Base-by-base conservation (phyloP, 2,329 filamentous ascomycete species). In the Colletotrichum melonis region DNA sequence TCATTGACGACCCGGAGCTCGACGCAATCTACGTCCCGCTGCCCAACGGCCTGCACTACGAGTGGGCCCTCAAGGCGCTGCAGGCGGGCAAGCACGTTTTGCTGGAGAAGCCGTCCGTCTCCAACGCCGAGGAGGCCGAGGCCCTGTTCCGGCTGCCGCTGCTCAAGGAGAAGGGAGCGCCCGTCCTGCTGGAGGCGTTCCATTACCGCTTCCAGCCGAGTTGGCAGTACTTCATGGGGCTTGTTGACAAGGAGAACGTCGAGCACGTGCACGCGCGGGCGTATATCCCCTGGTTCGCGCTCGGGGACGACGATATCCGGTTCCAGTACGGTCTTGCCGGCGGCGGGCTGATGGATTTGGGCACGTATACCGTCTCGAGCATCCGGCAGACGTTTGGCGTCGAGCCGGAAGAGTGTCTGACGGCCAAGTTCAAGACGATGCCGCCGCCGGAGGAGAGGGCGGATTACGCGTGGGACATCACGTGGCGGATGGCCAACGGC, bases 71-170 rank as follows among this genome's bases (percentile, higher is more conserved):
- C 19, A 84, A 84, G 65, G 83, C 87, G 3, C 79, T 90, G 26
- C 76, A 79, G 26, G 84, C 84, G 3, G 86, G 86, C 4, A 90
- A 90, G 75, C 88, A 90, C 75, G 88, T 91, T 24, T 83, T 90
- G 0, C 79, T 90, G 2, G 88, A 90, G 77, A 90, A 90, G 77
- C 88, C 88, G 0, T 82, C 84, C 0, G 83, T 82, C n/a, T 83
- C 82, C 30, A 89, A 88, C 75, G 77, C 80, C 3, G 70, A 63
- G 0, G 86, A 90, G 76, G 87, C 87, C 3, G 76, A 78, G 22
- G 74, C 76, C 0, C 81, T 90, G 19, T 89, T 89, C 77, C 79
- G 76, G 35, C 79, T 81, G 24, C 81, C 83, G 0, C 72, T 82
- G 16, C 76, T 86, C 57, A 72, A 74, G 5, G 63, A 77, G 0